These are phyloP conservation scores for Coniochaeta ligniaria DNA, from an alignment of 2,329 filamentous ascomycete species.

Conservation along the genomic window DNA sequence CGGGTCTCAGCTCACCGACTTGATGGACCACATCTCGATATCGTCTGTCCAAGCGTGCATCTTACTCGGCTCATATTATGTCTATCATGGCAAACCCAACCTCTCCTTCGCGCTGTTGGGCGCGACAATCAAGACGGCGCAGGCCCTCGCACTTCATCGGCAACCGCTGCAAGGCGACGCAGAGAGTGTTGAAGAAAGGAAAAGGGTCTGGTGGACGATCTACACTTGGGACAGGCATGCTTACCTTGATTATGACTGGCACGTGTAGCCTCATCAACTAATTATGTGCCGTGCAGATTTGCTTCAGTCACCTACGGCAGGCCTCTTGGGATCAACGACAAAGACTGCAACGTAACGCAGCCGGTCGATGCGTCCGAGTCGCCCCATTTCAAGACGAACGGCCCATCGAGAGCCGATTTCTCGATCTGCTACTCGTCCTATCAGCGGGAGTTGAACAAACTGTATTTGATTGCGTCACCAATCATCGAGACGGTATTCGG, in stretches of 20 bases:
- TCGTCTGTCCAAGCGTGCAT: background rate
- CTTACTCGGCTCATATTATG: background rate
- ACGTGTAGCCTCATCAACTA: background rate
- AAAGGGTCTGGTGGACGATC: background rate
- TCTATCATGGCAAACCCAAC: background rate
- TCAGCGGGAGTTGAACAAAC: background rate
- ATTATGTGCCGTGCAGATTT: background rate
- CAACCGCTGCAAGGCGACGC: background rate
- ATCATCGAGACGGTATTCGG: background rate
- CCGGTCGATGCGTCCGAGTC: background rate
- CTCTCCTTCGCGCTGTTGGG: background rate
- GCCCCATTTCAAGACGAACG: background rate
- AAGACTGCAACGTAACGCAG: background rate
- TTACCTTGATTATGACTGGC: background rate
- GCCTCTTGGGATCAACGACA: background rate
- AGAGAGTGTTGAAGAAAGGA: background rate
- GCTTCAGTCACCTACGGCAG: background rate
- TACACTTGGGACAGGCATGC: background rate
- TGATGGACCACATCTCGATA: background rate
- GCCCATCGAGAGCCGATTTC: background rate
- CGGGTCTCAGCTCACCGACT: background rate
- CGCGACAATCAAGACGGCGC: background rate
- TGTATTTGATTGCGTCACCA: background rate
- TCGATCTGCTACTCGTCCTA: background rate
- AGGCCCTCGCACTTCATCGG: background rate